Conservation (phyloP, 2,329 filamentous ascomycete species). For the Clonostachys byssicola region DNA sequence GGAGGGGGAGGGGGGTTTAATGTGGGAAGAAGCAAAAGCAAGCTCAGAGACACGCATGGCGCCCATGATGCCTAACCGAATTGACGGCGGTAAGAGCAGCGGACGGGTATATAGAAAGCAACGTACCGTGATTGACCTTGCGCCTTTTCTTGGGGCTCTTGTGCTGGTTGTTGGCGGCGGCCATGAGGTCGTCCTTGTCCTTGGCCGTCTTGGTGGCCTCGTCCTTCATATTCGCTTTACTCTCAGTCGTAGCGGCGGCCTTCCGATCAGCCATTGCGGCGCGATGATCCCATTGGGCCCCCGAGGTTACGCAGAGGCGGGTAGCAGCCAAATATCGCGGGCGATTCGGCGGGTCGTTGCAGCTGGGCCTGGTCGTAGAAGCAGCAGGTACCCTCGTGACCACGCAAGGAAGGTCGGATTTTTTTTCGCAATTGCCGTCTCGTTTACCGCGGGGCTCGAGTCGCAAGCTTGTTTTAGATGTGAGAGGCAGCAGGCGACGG, state of each 20-base stretch:
- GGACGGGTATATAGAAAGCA: slow-evolving; percentile 4
- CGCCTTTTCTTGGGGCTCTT: slow-evolving; percentile 77
- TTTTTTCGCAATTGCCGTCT: too few relatives aligned
- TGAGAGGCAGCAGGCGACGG: too few relatives aligned
- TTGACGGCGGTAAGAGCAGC: slow-evolving; percentile 9
- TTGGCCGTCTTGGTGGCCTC: background rate
- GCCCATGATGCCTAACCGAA: background rate
- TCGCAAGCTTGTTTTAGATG: too few relatives aligned
- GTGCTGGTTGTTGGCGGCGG: slow-evolving; percentile 9
- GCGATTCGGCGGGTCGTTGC: too few relatives aligned
- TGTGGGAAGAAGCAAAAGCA: background rate
- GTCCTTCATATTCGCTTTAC: background rate
- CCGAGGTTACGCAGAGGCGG: background rate
- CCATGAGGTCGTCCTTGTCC: background rate
- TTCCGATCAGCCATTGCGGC: slow-evolving; percentile 4
- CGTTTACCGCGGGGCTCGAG: too few relatives aligned
- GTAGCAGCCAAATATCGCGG: background rate
- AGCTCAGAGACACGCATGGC: background rate
- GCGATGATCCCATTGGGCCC: background rate
- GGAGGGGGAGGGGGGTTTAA: background rate
- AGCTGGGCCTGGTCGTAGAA: too few relatives aligned
- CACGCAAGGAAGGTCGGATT: too few relatives aligned
- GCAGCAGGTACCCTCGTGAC: too few relatives aligned
- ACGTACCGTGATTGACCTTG: slow-evolving; percentile 84
- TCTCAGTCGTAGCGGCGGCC: background rate